Conservation (phyloP, 805 yeast species). For the Candida silvicultrix region DNA sequence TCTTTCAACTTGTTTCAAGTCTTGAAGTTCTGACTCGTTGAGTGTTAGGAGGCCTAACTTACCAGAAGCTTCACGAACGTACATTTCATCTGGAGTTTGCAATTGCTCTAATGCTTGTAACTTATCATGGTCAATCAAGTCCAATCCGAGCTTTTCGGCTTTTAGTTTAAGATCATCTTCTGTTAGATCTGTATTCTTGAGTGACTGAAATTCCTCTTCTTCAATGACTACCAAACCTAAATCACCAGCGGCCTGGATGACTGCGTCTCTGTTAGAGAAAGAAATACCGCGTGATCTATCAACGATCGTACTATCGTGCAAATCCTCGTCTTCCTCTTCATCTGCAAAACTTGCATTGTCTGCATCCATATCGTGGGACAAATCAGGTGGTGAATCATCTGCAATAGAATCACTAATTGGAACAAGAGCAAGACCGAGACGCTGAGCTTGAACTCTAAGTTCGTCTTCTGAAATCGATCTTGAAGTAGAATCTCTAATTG, state of each 20-base stretch:
- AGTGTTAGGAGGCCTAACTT: slow-evolving; percentile 13
- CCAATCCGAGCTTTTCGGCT: neutral
- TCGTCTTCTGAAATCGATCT: slow-evolving; percentile 12
- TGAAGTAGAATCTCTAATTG: slow-evolving; percentile 9
- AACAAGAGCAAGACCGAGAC: slow-evolving; percentile 12
- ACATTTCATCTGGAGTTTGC: slow-evolving; percentile 9
- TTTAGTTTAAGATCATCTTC: slow-evolving; percentile 1
- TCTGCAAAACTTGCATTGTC: slow-evolving; percentile 2
- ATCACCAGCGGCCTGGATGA: slow-evolving; percentile 8
- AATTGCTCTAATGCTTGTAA: neutral
- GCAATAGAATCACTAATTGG: slow-evolving; percentile 3
- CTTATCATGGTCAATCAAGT: slow-evolving; percentile 1
- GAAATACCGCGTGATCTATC: neutral
- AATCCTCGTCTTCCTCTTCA: slow-evolving; percentile 13
- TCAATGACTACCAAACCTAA: slow-evolving; percentile 23
- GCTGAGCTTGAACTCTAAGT: slow-evolving; percentile 12
- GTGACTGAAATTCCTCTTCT: slow-evolving; percentile 14
- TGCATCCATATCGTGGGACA: slow-evolving; percentile 3
- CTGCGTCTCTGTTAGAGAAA: slow-evolving; percentile 4
- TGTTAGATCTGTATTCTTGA: slow-evolving; percentile 3
- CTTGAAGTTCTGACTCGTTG: slow-evolving; percentile 5
- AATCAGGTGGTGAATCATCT: neutral
- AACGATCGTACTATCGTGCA: slow-evolving; percentile 11
- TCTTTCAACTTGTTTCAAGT: slow-evolving; percentile 2
- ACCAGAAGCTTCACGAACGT: slow-evolving; percentile 11